A percentile compares a stretch with the other conserved stretches of the same genome.
Evolutionary conservation across 306 rosid genomes (phyloP).

Genomic region (Fragaria vesca): DNA sequence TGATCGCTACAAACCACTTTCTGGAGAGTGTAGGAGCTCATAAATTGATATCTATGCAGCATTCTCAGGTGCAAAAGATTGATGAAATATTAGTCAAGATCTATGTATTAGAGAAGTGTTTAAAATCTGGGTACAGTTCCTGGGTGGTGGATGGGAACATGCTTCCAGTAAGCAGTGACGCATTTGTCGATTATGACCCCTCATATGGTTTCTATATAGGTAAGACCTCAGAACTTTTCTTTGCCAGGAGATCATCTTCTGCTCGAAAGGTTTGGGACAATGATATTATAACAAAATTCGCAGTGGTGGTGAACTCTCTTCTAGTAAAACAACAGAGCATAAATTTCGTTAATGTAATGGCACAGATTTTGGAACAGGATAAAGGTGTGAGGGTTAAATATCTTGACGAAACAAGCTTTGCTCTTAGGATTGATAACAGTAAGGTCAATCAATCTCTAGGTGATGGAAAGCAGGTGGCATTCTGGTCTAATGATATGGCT

Average conservation of each 20-base stretch:
- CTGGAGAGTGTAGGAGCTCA: constrained; percentile 38
- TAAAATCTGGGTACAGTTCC: constrained; percentile 48
- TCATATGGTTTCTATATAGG: constrained; percentile 42
- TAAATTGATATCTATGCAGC: constrained; percentile 37
- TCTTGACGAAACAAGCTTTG: constrained; percentile 38
- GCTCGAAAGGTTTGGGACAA: constrained; percentile 49
- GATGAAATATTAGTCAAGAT: constrained; percentile 51
- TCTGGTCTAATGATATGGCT: constrained; percentile 52
- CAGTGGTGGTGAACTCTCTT: constrained; percentile 38
- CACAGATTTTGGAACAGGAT: constrained; percentile 34
- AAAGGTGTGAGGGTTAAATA: constrained; percentile 23
- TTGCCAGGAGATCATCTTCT: constrained; percentile 48
- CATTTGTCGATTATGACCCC: constrained; percentile 33
- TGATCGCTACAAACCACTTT: constrained; percentile 55
- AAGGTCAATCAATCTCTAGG: constrained; percentile 35
- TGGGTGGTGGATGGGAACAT: constrained; percentile 66
- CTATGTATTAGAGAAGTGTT: constrained; percentile 46
- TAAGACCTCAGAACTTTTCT: constrained; percentile 51
- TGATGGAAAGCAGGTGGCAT: constrained; percentile 52
- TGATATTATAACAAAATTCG: constrained; percentile 35
- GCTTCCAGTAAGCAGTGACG: constrained; percentile 47
- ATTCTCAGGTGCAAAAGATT: constrained; percentile 34
- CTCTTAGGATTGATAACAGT: constrained; percentile 35
- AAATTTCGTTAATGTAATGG: constrained; percentile 43
- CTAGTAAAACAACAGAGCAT: constrained; percentile 30